These are phyloP conservation scores for Pythium rishiriense DNA, from an alignment of 352 stramenopile species.

Conservation along the genomic window DNA sequence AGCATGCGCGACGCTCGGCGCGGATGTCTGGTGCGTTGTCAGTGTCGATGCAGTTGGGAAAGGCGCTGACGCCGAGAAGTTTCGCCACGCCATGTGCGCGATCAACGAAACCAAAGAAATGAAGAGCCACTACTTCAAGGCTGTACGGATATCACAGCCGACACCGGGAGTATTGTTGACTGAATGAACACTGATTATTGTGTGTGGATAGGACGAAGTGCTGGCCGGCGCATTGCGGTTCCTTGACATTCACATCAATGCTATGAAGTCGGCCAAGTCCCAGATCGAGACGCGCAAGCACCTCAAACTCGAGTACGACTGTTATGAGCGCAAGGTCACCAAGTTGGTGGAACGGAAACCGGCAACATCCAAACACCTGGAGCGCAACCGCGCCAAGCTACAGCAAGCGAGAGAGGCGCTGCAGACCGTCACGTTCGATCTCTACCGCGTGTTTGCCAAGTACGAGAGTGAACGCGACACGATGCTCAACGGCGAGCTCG, in stretches of 20 bases:
- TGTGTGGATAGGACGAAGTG: conserved; percentile 54
- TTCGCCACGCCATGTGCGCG: conserved; percentile 69
- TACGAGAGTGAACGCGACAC: conserved; percentile 74
- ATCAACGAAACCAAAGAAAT: conserved; percentile 78
- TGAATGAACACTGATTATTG: background rate
- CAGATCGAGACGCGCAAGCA: conserved; percentile 68
- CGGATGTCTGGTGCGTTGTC: conserved; percentile 75
- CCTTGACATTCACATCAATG: conserved; percentile 75
- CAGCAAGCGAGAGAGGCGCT: conserved; percentile 42
- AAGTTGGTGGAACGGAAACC: conserved; percentile 32
- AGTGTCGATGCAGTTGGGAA: conserved; percentile 63
- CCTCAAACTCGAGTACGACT: conserved; percentile 74
- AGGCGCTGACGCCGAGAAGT: conserved; percentile 67
- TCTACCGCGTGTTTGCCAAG: conserved; percentile 78
- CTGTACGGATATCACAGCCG: conserved; percentile 27
- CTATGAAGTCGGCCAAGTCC: conserved; percentile 70
- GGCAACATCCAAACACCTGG: conserved; percentile 34
- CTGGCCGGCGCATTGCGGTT: conserved; percentile 61
- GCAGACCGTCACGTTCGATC: conserved; percentile 53
- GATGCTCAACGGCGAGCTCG: conserved; percentile 76
- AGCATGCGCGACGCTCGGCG: conserved; percentile 58
- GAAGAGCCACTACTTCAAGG: conserved; percentile 78
- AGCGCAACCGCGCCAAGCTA: conserved; percentile 65
- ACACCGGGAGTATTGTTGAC: background rate
- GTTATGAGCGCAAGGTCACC: conserved; percentile 58